Evolutionary conservation across 2,329 filamentous ascomycete genomes (phyloP), one percentile per base, ranked within the genome.

Genomic region (Aspergillus ochraceus): DNA sequence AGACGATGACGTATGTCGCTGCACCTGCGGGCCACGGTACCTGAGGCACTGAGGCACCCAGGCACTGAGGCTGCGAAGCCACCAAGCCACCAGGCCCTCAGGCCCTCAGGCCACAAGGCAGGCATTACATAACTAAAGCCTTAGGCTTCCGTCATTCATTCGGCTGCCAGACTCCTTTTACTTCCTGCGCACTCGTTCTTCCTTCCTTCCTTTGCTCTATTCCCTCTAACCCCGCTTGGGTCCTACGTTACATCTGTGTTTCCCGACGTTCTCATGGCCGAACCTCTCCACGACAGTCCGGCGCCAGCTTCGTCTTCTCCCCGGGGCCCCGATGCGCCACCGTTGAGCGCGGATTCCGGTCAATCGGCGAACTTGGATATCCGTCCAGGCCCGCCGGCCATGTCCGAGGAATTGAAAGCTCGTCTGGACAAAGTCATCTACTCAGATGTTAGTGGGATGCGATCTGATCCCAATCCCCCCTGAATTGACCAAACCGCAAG

Each of bases 361-460:
- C 66, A 67, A 39, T 63, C 64, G 22, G 67, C 61, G 49, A 60
- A 62, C 20, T 55, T 60, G 29, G 71, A 72, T 50, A 60, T 60
- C 42, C 66, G 64, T 50, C 60, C 67, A 36, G 65, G 65, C 10
- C 57, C 67, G 36, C 58, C 62, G 12, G 63, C 63, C 53, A 62
- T 76, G 36, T 66, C 72, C 49, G 70, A 74, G 26, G 76, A 77
- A 64, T 60, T 75, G 59, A 74, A 71, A 59, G 70, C 72, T 62
- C 73, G 74, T 50, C 59, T 80, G 63, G 77, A 81, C 42, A 77
- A 71, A 58, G 74, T 82, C 24, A 72, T 81, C 30, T 76, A 80
- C 59, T 81, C 80, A 36, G 80, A 82, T 67, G 80, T 81, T 70
- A 66, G 74, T 64, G 29, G 19, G 20, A 47, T 8, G 29, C 19